Evolutionary conservation across 495 filamentous ascomycete genomes (phyloP).

Genomic region (Talaromyces trachyspermus): DNA sequence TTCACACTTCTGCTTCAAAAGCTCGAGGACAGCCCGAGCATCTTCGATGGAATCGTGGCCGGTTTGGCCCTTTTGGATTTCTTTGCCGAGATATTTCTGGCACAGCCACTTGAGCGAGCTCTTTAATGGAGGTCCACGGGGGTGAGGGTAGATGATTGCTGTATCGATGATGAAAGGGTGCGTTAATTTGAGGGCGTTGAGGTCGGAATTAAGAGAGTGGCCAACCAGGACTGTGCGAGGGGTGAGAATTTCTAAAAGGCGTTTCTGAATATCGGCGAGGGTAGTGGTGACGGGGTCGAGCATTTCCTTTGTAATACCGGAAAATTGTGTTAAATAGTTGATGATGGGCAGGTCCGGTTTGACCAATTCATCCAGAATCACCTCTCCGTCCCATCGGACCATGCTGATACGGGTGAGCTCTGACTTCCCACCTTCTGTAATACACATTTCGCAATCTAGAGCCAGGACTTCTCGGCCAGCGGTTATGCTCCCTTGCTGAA

Average conservation of each 20-base stretch:
- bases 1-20: conserved; percentile 92
- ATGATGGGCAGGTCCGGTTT: conserved; percentile 78
- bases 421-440: conserved; percentile 63
- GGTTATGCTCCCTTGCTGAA: conserved; percentile 74
- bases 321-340: conserved; percentile 83
- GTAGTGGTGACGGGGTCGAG: conserved; percentile 76
- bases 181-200: conserved; percentile 72
- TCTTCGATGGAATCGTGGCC: conserved; percentile 94
- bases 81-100: conserved; percentile 69
- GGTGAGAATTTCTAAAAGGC: conserved; percentile 63
- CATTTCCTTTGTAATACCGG: conserved; percentile 82
- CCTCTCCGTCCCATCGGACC: conserved; percentile 74
- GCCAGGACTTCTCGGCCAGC: conserved; percentile 74
- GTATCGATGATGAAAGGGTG: conserved; percentile 95
- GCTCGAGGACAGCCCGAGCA: conserved; percentile 79
- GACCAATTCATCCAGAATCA: conserved; percentile 81
- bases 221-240: conserved; percentile 77
- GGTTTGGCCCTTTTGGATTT: conserved; percentile 72
- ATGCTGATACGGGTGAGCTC: conserved; percentile 85
- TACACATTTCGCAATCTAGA: conserved; percentile 96
- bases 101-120: conserved; percentile 76
- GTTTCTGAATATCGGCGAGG: conserved; percentile 72
- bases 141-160: conserved; percentile 74
- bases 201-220: conserved; percentile 86
- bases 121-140: conserved; percentile 64